Evolutionary conservation across 2,329 filamentous ascomycete genomes (phyloP).

Genomic region (Colletotrichum sp.): DNA sequence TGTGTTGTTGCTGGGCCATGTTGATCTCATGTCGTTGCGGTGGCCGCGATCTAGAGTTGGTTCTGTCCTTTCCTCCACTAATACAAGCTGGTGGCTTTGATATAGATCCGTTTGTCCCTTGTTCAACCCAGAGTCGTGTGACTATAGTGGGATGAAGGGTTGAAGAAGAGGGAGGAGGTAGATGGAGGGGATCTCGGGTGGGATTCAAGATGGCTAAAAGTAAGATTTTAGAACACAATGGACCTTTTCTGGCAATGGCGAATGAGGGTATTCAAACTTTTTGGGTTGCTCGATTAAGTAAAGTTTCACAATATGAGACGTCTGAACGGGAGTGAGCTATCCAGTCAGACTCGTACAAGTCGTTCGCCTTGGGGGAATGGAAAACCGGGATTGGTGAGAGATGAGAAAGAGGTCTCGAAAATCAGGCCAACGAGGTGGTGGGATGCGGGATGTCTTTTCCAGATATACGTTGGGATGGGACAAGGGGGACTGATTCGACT

Average conservation of each 20-base stretch:
- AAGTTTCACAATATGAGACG: background rate
- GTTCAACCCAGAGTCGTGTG: background rate
- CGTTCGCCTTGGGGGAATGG: background rate
- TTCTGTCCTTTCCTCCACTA: background rate
- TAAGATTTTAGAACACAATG: background rate
- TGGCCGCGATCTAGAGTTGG: background rate
- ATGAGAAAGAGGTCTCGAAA: background rate
- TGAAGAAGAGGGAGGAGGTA: background rate
- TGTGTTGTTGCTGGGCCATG: slow-evolving; percentile 52
- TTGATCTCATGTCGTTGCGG: slow-evolving; percentile 51
- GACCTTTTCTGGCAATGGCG: background rate
- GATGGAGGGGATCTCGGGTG: background rate
- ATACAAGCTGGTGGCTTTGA: background rate
- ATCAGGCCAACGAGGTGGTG: slow-evolving; percentile 5
- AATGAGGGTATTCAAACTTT: background rate
- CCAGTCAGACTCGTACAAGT: background rate
- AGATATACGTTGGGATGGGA: slow-evolving; percentile 5
- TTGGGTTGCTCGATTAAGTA: background rate
- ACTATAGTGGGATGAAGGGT: background rate
- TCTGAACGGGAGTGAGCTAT: background rate
- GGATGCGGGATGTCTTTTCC: background rate
- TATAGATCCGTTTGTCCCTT: background rate
- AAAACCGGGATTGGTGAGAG: background rate
- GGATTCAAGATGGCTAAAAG: background rate
- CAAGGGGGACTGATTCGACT: slow-evolving; percentile 6